Percentiles rank a stretch among this genome's conserved stretches.
Conservation (phyloP, 345 rosid genomes). For the Eucalyptus sp. region DNA sequence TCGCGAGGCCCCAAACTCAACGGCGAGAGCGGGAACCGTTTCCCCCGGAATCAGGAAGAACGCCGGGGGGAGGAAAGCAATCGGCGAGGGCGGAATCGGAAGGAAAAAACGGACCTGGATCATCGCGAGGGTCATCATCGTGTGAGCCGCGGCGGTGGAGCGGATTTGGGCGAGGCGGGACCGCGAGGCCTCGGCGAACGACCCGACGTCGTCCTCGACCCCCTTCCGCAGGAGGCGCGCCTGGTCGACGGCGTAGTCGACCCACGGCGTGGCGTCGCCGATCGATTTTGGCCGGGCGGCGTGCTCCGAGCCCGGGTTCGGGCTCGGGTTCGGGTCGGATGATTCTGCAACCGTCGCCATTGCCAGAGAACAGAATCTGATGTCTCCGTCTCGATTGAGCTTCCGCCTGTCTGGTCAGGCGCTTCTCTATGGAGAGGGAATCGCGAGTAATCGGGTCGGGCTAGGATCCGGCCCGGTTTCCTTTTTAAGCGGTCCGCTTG, state of each 20-base stretch:
- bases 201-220: slow-evolving; percentile 28
- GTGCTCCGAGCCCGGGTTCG: background rate
- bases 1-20: background rate
- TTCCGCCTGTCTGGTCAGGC: background rate
- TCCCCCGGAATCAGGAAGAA: background rate
- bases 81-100: background rate
- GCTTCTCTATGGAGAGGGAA: background rate
- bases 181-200: slow-evolving; percentile 27
- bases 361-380: background rate
- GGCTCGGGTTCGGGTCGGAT: slow-evolving; percentile 8
- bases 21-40: background rate
- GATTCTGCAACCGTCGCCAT: slow-evolving; percentile 44
- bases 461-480: background rate
- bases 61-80: too few relatives aligned
- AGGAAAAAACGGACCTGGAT: background rate
- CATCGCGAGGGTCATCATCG: slow-evolving; percentile 42
- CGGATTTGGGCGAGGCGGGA: slow-evolving; percentile 53
- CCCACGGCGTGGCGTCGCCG: slow-evolving; percentile 38
- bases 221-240: slow-evolving; percentile 45
- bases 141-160: slow-evolving; percentile 53
- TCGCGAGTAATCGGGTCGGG: background rate
- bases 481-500: background rate
- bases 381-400: background rate
- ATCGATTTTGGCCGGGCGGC: background rate
- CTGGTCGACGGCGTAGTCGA: slow-evolving; percentile 54